Conservation (phyloP, 371 early-diverging fungal genomes). For the Choanephora cucurbitarum region DNA sequence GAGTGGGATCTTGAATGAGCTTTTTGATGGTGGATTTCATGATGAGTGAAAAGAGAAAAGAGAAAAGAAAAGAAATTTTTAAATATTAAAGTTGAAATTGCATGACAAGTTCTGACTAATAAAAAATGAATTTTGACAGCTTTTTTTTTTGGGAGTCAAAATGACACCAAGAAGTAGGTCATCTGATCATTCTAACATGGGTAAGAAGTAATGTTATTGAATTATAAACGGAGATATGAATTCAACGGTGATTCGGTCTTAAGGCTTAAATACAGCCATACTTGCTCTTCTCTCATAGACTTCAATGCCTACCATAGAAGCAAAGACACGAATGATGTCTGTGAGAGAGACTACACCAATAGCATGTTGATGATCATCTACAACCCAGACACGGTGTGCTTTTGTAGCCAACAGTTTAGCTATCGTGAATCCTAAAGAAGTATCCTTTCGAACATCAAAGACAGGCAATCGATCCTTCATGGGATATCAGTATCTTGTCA, state of each 20-base stretch:
- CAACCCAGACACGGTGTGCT: constrained; percentile 85
- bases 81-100: too few species aligned
- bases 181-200: too few species aligned
- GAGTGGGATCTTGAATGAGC: constrained; percentile 60
- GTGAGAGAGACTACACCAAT: constrained; percentile 76
- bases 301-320: constrained; percentile 27
- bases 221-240: too few species aligned
- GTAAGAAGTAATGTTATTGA: too few species aligned
- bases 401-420: constrained; percentile 80
- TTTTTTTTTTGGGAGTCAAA: too few species aligned
- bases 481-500: not conserved
- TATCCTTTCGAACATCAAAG: constrained; percentile 72
- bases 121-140: too few species aligned
- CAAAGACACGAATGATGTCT: constrained; percentile 66
- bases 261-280: not conserved
- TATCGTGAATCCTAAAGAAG: constrained; percentile 68
- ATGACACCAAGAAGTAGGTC: too few species aligned
- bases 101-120: too few species aligned
- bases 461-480: constrained; percentile 73
- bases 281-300: constrained; percentile 6
- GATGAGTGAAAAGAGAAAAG: not conserved
- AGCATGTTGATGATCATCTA: constrained; percentile 52
- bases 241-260: too few species aligned
- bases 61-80: not conserved
- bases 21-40: constrained; percentile 64